phyloP scores from a whole-genome alignment of 2,329 filamentous ascomycete genomes.

The Aspergillus fumigatiaffinis region DNA sequence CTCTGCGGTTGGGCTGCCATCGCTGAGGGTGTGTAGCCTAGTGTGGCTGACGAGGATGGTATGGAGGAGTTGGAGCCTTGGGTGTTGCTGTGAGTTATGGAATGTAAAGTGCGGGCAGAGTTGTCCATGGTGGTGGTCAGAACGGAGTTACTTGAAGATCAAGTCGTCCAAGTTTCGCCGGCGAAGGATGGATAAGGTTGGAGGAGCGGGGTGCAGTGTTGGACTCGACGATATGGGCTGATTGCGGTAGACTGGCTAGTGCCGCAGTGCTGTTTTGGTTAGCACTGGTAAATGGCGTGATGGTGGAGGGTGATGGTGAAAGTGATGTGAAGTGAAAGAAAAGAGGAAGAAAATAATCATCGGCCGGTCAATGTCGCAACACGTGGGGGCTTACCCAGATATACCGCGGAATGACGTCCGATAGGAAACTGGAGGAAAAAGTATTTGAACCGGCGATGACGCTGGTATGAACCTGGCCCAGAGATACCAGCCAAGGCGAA shows the following conservation, averaged over 20 bases:
- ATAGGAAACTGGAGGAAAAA: conserved; percentile 3
- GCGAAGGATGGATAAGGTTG: neutral
- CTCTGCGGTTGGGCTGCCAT: conserved; percentile 2
- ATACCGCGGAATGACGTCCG: conserved; percentile 21
- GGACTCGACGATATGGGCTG: neutral
- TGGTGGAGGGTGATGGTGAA: neutral
- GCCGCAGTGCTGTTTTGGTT: neutral
- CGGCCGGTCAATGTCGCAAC: neutral
- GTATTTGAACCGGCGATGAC: conserved; percentile 6
- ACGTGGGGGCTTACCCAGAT: conserved; percentile 16
- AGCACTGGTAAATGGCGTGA: neutral
- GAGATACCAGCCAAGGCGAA: neutral
- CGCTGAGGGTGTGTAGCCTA: conserved; percentile 3
- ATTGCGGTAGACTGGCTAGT: neutral
- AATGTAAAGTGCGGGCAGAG: neutral
- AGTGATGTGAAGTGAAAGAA: neutral
- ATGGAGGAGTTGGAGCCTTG: conserved; percentile 1
- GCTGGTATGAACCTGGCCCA: neutral
- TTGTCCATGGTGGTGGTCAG: conserved; percentile 2
- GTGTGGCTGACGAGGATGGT: neutral
- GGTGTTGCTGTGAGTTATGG: conserved; percentile 1
- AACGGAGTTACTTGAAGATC: neutral
- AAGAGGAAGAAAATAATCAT: conserved; percentile 1
- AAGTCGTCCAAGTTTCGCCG: neutral
- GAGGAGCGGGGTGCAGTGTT: neutral